phyloP scores from a whole-genome alignment of 1,284 basidiomycete genomes.

The Gomphus bonarii region DNA sequence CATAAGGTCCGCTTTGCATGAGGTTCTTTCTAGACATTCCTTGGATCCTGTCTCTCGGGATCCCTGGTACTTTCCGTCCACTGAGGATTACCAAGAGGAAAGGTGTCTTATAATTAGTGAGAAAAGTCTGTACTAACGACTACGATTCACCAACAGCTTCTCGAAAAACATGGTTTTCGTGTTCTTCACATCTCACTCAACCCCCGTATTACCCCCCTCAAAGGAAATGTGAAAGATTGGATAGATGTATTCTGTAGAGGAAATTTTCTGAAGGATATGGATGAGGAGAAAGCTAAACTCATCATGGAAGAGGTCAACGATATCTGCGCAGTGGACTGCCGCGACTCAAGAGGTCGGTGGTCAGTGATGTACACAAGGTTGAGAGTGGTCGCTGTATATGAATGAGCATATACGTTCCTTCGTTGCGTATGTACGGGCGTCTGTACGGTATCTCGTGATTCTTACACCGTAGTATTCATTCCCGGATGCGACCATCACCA shows the following conservation, averaged over 20 bases:
- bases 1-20: constrained; percentile 49
- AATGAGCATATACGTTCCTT: background rate
- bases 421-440: background rate
- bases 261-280: constrained; percentile 42
- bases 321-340: constrained; percentile 48
- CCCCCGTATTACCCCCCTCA: constrained; percentile 60
- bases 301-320: constrained; percentile 61
- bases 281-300: constrained; percentile 40
- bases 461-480: background rate
- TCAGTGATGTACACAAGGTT: constrained; percentile 63
- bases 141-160: constrained; percentile 31
- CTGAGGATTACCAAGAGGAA: constrained; percentile 51
- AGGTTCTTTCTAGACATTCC: constrained; percentile 42
- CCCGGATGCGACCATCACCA: background rate
- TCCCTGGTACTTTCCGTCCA: constrained; percentile 79
- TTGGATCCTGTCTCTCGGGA: constrained; percentile 50
- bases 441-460: background rate
- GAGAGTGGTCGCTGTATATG: constrained; percentile 34
- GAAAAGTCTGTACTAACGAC: constrained; percentile 5
- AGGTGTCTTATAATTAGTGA: constrained; percentile 14
- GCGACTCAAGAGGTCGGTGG: constrained; percentile 50
- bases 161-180: constrained; percentile 45
- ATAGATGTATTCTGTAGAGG: constrained; percentile 53
- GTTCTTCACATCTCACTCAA: constrained; percentile 46
- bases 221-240: constrained; percentile 59